These are phyloP conservation scores for Tylopilus vinaceipallidus DNA, from an alignment of 768 basidiomycete genomes.

Conservation along the genomic window DNA sequence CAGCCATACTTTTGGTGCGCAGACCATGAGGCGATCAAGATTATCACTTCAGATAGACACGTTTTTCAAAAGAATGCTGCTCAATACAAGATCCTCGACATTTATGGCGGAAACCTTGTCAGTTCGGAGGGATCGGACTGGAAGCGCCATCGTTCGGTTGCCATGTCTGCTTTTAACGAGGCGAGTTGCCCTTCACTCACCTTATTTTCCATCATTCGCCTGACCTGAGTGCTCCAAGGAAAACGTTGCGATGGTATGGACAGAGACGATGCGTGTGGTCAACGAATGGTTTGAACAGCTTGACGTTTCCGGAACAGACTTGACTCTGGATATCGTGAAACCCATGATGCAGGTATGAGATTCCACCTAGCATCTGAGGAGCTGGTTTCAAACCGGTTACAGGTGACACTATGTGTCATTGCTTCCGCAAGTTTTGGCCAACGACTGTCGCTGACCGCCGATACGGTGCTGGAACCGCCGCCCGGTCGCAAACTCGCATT, in stretches of 20 bases:
- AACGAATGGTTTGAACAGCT: conserved; percentile 43
- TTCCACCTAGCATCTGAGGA: not conserved
- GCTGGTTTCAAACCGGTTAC: not conserved
- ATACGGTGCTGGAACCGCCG: too few relatives aligned
- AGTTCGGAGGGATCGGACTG: conserved; percentile 43
- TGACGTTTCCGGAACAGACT: conserved; percentile 24
- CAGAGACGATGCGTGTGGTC: conserved; percentile 36
- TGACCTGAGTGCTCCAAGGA: conserved; percentile 28
- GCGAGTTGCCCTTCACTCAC: conserved; percentile 17
- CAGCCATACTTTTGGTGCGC: conserved; percentile 45
- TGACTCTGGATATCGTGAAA: conserved; percentile 9
- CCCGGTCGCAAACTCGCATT: too few relatives aligned
- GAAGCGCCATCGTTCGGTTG: conserved; percentile 43
- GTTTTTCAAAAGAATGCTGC: conserved; percentile 41
- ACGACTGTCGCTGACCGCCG: too few relatives aligned
- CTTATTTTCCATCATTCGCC: not conserved
- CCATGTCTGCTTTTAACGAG: conserved; percentile 51
- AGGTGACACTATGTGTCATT: conserved; percentile 41
- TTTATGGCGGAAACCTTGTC: conserved; percentile 46
- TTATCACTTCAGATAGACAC: conserved; percentile 31
- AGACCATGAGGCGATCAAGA: too few relatives aligned
- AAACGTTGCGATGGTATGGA: too few relatives aligned
- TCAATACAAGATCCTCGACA: conserved; percentile 41
- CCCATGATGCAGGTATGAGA: too few relatives aligned
- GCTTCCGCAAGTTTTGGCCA: too few relatives aligned